Base-by-base conservation (phyloP, 2,329 filamentous ascomycete species). In the Dactylellina drechsleri region DNA sequence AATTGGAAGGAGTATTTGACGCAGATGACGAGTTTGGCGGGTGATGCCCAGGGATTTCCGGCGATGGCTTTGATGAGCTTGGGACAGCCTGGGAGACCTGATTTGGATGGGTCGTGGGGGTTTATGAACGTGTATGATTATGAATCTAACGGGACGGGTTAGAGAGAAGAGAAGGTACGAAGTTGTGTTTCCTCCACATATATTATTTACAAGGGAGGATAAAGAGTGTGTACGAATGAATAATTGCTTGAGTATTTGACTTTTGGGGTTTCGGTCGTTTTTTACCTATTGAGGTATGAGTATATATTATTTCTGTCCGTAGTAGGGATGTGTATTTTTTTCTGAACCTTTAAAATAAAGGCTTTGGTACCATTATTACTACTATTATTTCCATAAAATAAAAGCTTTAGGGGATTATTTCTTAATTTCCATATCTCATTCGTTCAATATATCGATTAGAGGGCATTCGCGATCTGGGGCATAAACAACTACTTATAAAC, bases 11-110 rank as follows among this genome's bases (percentile, higher is more conserved):
- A 76, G 26, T 76, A 76, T 23, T 53, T 76, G 15, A 76, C 60
- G 10, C 71, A 70, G 26, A 76, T 76, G 64, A 70, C 71, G 2
- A 70, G 71, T 57, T 28, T 76, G 53, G 58, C 64, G n/a, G 71
- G 64, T 6, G 64, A 68, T 52, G 54, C 64, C 12, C 54, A 67
- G n/a, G 64, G 58, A 13, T 68, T 59, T 41, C 66, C 71, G 4
- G 71, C 71, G 16, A 75, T 66, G 71, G 71, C 71, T n/a, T 45
- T 76, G 18, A 76, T 76, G 71, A 70, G 64, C 26, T 43, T 76
- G 4, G 71, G 71, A 36, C 71, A 76, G 28, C 71, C 64, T 20
- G 64, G n/a, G 4, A 56, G 70, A n/a, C 15, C 45, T 13, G 70
- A 74, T 50, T 54, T 74, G 28, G 70, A 74, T 40, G 62, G 47